Base-by-base conservation (phyloP, 2,329 filamentous ascomycete genomes). In the Didymella sp. region DNA sequence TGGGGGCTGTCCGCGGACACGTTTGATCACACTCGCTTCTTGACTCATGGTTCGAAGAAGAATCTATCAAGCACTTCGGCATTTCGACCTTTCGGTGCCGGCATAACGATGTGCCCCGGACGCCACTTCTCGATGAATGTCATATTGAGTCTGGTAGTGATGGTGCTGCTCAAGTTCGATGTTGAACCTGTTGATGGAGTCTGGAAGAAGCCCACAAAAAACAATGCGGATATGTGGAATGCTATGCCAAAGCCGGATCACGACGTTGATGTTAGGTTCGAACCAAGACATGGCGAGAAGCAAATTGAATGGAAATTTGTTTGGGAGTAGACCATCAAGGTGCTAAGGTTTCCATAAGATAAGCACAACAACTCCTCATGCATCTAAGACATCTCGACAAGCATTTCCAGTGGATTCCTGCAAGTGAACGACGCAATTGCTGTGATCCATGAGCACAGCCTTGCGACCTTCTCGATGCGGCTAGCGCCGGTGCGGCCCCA, bases 71-170 rank as follows among this genome's bases (percentile, higher is more conserved):
- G 64, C 19, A 69, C 72, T 2, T 65, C 65, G 1, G 67, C 71
- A 0, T 77, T 73, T 30, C 60, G 75, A 4, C 69, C 67, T 0
- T 78, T 78, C 52, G 75, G 76, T 6, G 69, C 73, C 1, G 74
- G 75, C 0, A 51, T 54, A 4, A 72, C 68, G 0, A 67, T 77
- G 51, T 78, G 76, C 52, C 76, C 76, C 2, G 76, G 76, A 6
- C 66, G 75, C 6, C 71, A 77, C 52, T 78, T 77, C 49, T 75
- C 76, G 0, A 73, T 55, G 1, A 74, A 68, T 8, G 71, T 75
- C 25, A 73, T 77, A 17, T 37, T 75, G 12, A 66, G 68, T 6
- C 50, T 76, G 8, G 69, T 64, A 1, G 69, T 73, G 0, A 72
- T 77, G 63, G 38, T 77, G 15, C 33, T 76, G 12, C 37, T 73